Evolutionary conservation across 2,329 filamentous ascomycete genomes (phyloP), one percentile per base, ranked within the genome.

Genomic region (Xylaria digitata): DNA sequence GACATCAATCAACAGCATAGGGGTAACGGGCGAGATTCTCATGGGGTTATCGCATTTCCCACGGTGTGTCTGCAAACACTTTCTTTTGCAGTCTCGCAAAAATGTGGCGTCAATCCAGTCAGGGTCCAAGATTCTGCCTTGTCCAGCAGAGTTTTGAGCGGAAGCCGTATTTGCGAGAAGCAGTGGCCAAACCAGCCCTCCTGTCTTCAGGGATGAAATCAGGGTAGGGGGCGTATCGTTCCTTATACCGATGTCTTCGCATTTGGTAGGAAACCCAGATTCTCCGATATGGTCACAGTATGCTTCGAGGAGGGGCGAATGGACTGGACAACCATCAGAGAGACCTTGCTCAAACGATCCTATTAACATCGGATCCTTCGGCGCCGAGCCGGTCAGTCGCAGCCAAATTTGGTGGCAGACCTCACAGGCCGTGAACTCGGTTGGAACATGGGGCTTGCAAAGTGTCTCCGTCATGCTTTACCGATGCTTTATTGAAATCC

Each of bases 121-220:
- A 9, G 46, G 46, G 23, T 49, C 46, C 19, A 49, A 19, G 46
- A 49, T 49, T 49, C 46, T 23, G 46, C 46, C 46, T 49, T 26
- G 9, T 15, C 19, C 19, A 13, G 23, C 46, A 26, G 46, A 26
- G 15, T 23, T 49, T 49, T 49, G 46, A 49, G 46, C 46, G 11
- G 46, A 49, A 49, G 19, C 46, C 13, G 23, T 26, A 15, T 49
- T 49, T 9, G 46, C 46, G 46, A 49, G 46, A 26, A 49, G 46
- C 8, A 49, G 46, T 8, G 46, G 46, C 46, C 19, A 49, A 23
- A 26, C 19, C 11, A 7, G 2, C 15, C 46, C 46, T 49, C 46
- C 46, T 23, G 19, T 49, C 19, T 49, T 13, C 46, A 49, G 19
- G 46, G 46, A 49, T 49, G 19, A 26, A 15, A 49, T 49, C 8